These are phyloP conservation scores for Uronychia setigera DNA, from an alignment of 73 alveolate genomes.

Conservation along the genomic window DNA sequence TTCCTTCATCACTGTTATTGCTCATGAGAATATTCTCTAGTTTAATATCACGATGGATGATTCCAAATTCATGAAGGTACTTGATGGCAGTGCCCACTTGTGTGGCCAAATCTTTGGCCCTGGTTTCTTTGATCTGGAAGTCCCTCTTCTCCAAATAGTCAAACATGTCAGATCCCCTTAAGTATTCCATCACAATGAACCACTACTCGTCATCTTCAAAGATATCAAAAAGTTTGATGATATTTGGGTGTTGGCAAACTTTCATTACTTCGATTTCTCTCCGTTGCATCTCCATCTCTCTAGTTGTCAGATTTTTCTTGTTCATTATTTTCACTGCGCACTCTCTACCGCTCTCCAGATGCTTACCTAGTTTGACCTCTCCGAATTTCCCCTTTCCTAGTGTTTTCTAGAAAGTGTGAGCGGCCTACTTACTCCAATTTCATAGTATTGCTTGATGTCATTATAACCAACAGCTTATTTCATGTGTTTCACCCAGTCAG, in stretches of 20 bases:
- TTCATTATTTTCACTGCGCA: conserved; percentile 40
- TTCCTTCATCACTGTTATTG: conserved; percentile 69
- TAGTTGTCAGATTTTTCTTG: conserved; percentile 26
- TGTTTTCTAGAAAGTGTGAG: neutral
- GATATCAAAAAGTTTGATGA: conserved; percentile 72
- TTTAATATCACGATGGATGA: conserved; percentile 92
- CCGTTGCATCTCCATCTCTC: conserved; percentile 32
- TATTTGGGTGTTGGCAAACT: conserved; percentile 77
- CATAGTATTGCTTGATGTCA: conserved; percentile 77
- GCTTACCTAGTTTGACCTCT: conserved; percentile 46
- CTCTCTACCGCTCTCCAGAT: conserved; percentile 49
- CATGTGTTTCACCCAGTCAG: conserved; percentile 50
- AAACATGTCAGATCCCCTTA: conserved; percentile 79
- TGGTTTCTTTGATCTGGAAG: conserved; percentile 58
- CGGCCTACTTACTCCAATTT: conserved; percentile 48
- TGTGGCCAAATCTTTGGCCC: conserved; percentile 66
- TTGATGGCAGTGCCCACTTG: conserved; percentile 69
- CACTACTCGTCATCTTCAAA: conserved; percentile 70
- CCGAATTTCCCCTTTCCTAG: conserved; percentile 49
- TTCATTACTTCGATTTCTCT: conserved; percentile 53
- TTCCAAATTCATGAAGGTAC: conserved; percentile 83
- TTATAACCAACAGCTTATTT: conserved; percentile 72
- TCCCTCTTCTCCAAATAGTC: conserved; percentile 67
- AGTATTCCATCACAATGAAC: conserved; percentile 76
- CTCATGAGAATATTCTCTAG: conserved; percentile 91